Base-by-base conservation (phyloP, 495 filamentous ascomycete genomes). In the Jackrogersella minutella region DNA sequence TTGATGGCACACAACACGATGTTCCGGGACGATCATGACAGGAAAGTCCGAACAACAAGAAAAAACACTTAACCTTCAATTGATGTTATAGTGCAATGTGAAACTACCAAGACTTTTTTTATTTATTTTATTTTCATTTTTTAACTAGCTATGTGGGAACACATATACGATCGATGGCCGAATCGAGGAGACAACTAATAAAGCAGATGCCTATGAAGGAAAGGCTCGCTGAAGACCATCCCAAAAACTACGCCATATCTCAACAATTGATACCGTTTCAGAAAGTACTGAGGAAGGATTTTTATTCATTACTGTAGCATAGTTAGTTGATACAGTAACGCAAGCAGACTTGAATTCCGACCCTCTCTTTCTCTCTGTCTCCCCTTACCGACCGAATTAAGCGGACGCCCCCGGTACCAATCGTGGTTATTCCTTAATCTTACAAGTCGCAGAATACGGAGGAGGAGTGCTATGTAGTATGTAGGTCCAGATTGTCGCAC, bases 21-120 rank as follows among this genome's bases (percentile, higher is more conserved):
- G 14, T 53, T 55, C 54, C 59, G 65, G n/a, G 43, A 41, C 26
- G 65, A 68, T 55, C 46, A 47, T 58, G 30, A 55, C 24, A 21
- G 36, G 56, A 69, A 69, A 64, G 66, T 69, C 66, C 66, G 66
- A 56, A 56, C n/a, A 22, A 53, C n/a, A 54, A 64, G 34, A 62
- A 36, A n/a, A 39, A 68, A 26, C 33, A 11, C 11, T 54, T 54
- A 51, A 58, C 46, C 33, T 26, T 34, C 33, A 60, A 64, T 50
- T 69, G 56, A 61, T 44, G 51, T 56, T 64, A 55, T 55, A 33
- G 43, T 59, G 9, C 47, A 40, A 57, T 36, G 22, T 47, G 50
- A 69, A 64, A 64, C 56, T 49, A 49, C 65, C 65, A 59, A 59
- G 49, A 56, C 59, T 22, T 52, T 62, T 53, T 17, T n/a, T n/a